Evolutionary conservation across 192 early-diverging fungal species (phyloP).

Genomic region (Mortierella antarctica): DNA sequence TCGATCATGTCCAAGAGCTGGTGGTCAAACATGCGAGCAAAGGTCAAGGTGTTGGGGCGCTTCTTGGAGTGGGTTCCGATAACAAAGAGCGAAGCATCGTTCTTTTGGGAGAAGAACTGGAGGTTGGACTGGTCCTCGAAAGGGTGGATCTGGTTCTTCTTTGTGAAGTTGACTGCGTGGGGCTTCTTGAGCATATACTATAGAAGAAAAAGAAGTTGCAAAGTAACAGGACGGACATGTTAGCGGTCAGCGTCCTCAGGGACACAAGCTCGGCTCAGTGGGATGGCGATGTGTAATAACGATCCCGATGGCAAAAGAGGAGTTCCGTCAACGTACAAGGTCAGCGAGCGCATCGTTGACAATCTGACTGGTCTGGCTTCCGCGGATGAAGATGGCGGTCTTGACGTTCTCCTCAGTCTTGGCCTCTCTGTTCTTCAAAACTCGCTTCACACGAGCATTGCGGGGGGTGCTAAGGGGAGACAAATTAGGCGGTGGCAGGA

Average conservation of each 20-base stretch:
- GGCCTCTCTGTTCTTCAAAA: slow-evolving; percentile 87
- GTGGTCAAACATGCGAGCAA: slow-evolving; percentile 94
- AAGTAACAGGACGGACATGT: background rate
- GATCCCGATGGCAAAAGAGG: background rate
- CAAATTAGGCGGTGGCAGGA: no score
- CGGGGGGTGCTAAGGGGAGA: slow-evolving; percentile 75
- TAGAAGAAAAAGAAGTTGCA: background rate
- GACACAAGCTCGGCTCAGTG: background rate
- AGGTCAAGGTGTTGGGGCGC: slow-evolving; percentile 91
- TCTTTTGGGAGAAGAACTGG: slow-evolving; percentile 96
- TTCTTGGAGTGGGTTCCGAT: slow-evolving; percentile 96
- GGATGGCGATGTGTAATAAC: background rate
- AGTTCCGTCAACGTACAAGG: slow-evolving; percentile 67
- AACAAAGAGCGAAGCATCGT: slow-evolving; percentile 92
- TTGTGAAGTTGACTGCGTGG: slow-evolving; percentile 87
- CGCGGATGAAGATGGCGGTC: slow-evolving; percentile 88
- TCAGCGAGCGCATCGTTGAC: slow-evolving; percentile 89
- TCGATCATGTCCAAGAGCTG: slow-evolving; percentile 97
- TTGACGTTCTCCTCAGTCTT: slow-evolving; percentile 93
- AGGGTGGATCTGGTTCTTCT: slow-evolving; percentile 95
- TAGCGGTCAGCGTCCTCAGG: background rate
- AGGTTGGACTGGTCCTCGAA: slow-evolving; percentile 93
- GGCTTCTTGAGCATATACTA: slow-evolving; percentile 92
- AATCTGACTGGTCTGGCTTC: slow-evolving; percentile 86
- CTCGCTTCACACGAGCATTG: slow-evolving; percentile 89